Evolutionary conservation across 768 basidiomycete genomes (phyloP).

Genomic region (Sarcodon aspratus): DNA sequence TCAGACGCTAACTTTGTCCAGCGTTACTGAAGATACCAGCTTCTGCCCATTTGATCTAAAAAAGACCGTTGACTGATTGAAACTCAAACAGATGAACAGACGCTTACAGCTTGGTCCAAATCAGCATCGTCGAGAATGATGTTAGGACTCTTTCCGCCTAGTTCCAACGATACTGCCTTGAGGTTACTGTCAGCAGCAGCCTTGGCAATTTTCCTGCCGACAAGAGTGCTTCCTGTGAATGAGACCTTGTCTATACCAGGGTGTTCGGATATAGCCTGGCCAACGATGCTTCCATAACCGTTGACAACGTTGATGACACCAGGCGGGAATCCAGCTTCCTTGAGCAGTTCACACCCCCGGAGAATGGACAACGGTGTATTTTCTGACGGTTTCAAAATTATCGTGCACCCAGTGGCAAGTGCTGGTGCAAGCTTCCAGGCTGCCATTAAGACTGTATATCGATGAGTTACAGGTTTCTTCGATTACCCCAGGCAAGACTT

Average conservation of each 20-base stretch:
- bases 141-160: constrained; percentile 67
- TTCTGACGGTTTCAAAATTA: constrained; percentile 78
- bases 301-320: constrained; percentile 71
- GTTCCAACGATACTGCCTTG: constrained; percentile 75
- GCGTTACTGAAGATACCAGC: constrained; percentile 46
- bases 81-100: not conserved
- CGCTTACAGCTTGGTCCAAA: constrained; percentile 47
- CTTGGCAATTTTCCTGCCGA: constrained; percentile 72
- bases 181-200: constrained; percentile 73
- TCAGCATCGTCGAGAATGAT: constrained; percentile 70
- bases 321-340: constrained; percentile 65
- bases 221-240: constrained; percentile 78
- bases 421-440: constrained; percentile 71
- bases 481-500: constrained; percentile 50
- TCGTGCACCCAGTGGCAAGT: constrained; percentile 65
- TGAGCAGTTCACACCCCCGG: constrained; percentile 34
- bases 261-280: constrained; percentile 59
- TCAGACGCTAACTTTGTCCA: not conserved
- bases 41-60: constrained; percentile 45
- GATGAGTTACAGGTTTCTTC: not conserved
- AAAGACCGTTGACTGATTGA: not conserved
- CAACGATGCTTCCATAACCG: constrained; percentile 62
- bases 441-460: constrained; percentile 39
- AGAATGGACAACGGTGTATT: constrained; percentile 64
- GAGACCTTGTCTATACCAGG: constrained; percentile 60